Evolutionary conservation across 2,329 filamentous ascomycete species (phyloP), one percentile per base, ranked within the genome.

Genomic region (Dactylellina sp.): DNA sequence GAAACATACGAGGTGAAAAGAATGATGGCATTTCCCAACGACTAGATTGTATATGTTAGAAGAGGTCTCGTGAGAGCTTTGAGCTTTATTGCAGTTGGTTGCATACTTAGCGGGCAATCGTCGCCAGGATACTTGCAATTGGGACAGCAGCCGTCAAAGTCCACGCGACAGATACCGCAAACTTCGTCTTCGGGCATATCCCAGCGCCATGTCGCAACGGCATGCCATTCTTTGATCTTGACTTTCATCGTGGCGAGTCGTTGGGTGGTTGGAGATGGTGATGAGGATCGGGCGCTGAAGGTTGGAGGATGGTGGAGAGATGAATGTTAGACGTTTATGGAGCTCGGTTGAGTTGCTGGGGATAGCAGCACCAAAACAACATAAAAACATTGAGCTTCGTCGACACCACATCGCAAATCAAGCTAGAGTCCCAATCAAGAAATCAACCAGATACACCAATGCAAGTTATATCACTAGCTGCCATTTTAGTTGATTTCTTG

Each of bases 111-210:
- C 71, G 91, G 91, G 83, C 95, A 99, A 80, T 97, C 93, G 79
- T 99, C 95, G 68, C 95, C 95, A 12, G 95, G 95, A 80, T 93
- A 98, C 85, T 96, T 97, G 88, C 95, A 99, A 63, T 93, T 96
- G 50, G 95, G 93, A 84, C 95, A 99, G 24, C 95, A 98, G 71
- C 93, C 94, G 81, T 99, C 95, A 80, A 98, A 99, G 79, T 97
- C 91, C 75, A 96, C 93, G 80, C 96, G 94, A 83, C 95, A 99
- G 83, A 99, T 99, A 79, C 95, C 95, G 79, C 95, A 99, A 76
- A 98, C 93, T 81, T 99, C 94, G 83, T 97, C 94, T 79, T 97
- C 93, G 22, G 94, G 93, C 79, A 98, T 91, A 81, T 98, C 92
- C 95, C 95, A 99, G 76, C 92, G 89, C 95, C 95, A 99, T 63